phyloP scores from a whole-genome alignment of 768 basidiomycete genomes.

The Tubosaeta brunneosetosa region DNA sequence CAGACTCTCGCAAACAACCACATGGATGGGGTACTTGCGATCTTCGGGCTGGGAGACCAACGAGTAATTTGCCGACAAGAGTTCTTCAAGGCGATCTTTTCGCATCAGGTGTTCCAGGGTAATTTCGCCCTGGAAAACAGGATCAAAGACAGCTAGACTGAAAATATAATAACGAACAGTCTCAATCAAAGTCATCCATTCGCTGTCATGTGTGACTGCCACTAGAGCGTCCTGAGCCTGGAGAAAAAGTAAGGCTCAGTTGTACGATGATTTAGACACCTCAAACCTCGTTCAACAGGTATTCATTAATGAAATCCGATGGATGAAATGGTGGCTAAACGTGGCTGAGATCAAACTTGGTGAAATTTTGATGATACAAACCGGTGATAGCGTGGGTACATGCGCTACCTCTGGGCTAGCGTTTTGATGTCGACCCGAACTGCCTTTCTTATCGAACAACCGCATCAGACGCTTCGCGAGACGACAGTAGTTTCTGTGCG shows the following conservation, averaged over 20 bases:
- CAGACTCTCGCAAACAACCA: background rate
- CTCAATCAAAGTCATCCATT: constrained; percentile 5
- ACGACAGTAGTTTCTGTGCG: no score
- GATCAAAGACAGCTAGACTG: background rate
- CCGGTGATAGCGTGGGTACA: no score
- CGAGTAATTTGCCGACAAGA: background rate
- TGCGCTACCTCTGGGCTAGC: no score
- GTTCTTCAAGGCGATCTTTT: background rate
- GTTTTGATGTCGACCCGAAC: no score
- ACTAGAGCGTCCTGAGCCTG: background rate
- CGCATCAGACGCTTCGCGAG: no score
- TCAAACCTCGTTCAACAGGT: constrained; percentile 4
- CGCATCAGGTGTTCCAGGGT: no score
- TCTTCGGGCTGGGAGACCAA: no score
- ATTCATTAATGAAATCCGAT: constrained; percentile 4
- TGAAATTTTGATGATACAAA: no score
- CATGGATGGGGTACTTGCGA: no score
- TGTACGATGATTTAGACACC: background rate
- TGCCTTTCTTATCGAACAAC: no score
- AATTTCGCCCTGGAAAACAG: background rate
- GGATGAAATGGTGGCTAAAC: background rate
- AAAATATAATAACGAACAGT: background rate
- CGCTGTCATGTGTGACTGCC: constrained; percentile 7
- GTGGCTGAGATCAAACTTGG: no score
- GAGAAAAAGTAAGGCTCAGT: background rate